Percentiles rank a stretch among this genome's conserved stretches.
These are phyloP conservation scores for Yamadazyma paraphyllophila DNA, from an alignment of 805 yeast genomes.

Conservation along the genomic window DNA sequence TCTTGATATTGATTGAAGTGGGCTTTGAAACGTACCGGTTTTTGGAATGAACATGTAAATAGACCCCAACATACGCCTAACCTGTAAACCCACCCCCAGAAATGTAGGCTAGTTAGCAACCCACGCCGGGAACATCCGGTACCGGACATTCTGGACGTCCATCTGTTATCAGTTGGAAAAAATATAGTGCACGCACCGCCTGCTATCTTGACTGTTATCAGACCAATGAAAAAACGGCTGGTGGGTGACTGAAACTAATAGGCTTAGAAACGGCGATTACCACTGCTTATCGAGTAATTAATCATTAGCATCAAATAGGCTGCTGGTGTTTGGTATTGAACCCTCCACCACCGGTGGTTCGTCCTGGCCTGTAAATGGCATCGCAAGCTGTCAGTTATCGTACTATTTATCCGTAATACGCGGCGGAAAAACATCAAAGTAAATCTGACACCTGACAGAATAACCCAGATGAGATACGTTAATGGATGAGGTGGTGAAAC, in stretches of 20 bases:
- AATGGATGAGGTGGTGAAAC: not conserved
- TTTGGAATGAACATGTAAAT: conserved; percentile 31
- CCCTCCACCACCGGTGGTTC: no score
- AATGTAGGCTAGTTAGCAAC: no score
- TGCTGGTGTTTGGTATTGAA: no score
- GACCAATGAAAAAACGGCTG: conserved; percentile 4
- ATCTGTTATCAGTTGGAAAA: not conserved
- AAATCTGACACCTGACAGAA: not conserved
- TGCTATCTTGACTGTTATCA: conserved; percentile 5
- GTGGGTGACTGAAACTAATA: not conserved
- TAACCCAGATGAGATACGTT: no score
- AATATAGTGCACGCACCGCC: conserved; percentile 5
- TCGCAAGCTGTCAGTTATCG: not conserved
- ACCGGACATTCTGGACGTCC: not conserved
- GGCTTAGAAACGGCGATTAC: not conserved
- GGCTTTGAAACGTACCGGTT: conserved; percentile 77
- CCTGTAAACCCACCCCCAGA: not conserved
- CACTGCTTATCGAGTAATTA: no score
- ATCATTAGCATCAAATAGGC: no score
- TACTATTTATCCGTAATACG: not conserved
- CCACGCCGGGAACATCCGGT: conserved; percentile 1
- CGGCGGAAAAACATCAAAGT: not conserved
- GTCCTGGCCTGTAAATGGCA: no score
- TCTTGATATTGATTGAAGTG: conserved; percentile 81
- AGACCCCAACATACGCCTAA: not conserved